phyloP scores from a whole-genome alignment of 805 yeast genomes.

The Isabelozyma rhagii region DNA sequence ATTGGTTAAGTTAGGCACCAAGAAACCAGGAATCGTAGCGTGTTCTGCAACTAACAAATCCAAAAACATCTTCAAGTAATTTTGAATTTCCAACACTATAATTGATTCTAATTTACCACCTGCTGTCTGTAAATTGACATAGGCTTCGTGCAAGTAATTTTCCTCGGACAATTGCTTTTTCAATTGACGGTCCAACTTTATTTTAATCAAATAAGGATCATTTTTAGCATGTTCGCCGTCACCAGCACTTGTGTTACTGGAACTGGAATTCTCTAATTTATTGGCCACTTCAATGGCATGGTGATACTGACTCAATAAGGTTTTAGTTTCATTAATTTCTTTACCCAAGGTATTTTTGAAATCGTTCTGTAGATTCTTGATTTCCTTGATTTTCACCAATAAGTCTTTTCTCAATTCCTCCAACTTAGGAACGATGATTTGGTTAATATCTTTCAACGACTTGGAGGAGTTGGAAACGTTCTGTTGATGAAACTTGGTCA shows the following conservation, averaged over 20 bases:
- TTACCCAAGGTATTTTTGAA: constrained; percentile 72
- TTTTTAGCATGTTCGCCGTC: constrained; percentile 47
- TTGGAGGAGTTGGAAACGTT: constrained; percentile 33
- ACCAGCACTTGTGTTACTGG: constrained; percentile 16
- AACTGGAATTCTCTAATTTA: constrained; percentile 27
- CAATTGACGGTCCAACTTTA: constrained; percentile 71
- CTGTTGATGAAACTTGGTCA: constrained; percentile 49
- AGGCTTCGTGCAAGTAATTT: constrained; percentile 84
- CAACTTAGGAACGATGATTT: constrained; percentile 49
- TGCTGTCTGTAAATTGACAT: constrained; percentile 77
- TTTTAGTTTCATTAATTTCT: constrained; percentile 45
- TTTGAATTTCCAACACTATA: constrained; percentile 83
- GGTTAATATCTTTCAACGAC: constrained; percentile 49
- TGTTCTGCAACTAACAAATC: constrained; percentile 70
- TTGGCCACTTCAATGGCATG: constrained; percentile 66
- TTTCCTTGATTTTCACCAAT: constrained; percentile 81
- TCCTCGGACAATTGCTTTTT: constrained; percentile 79
- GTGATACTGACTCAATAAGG: constrained; percentile 44
- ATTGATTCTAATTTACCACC: constrained; percentile 85
- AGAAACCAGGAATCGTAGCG: constrained; percentile 61
- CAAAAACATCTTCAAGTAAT: constrained; percentile 70
- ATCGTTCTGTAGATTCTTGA: constrained; percentile 76
- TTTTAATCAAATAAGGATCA: constrained; percentile 81
- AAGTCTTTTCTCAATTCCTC: constrained; percentile 68
- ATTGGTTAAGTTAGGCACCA: constrained; percentile 55